Conservation (phyloP, 2,329 filamentous ascomycete genomes). For the Tolypocladium tundrense region DNA sequence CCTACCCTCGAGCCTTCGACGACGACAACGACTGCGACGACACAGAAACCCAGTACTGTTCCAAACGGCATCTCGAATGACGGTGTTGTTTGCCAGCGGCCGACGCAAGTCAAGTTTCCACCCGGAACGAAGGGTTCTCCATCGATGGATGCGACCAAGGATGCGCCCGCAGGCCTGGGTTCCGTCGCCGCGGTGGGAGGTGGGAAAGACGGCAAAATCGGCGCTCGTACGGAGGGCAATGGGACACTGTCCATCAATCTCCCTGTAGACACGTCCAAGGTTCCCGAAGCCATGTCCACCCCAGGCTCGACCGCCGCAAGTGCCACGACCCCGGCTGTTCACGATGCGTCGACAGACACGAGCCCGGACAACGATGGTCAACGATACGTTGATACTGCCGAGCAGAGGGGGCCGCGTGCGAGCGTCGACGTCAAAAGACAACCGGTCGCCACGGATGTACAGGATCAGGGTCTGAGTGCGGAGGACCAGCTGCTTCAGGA, state of each 20-base stretch:
- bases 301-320: constrained; percentile 62
- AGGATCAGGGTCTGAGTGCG: constrained; percentile 12
- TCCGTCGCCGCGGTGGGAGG: neutral
- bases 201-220: neutral
- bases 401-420: constrained; percentile 33
- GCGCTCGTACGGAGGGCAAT: neutral
- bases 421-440: neutral
- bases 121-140: constrained; percentile 19
- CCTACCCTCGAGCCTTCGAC: neutral
- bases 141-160: constrained; percentile 3
- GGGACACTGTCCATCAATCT: constrained; percentile 20
- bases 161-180: neutral
- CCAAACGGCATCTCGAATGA: neutral
- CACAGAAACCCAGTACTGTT: neutral
- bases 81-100: constrained; percentile 3
- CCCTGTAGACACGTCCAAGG: constrained; percentile 23
- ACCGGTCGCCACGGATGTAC: neutral
- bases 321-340: constrained; percentile 59
- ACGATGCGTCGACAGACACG: constrained; percentile 61
- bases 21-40: neutral
- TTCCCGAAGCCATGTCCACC: constrained; percentile 39
- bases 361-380: constrained; percentile 61
- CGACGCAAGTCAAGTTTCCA: constrained; percentile 21
- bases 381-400: constrained; percentile 39
- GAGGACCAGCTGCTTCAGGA: constrained; percentile 37